phyloP scores from a whole-genome alignment of 2,329 filamentous ascomycete species.

The Lanzia echinophila region DNA sequence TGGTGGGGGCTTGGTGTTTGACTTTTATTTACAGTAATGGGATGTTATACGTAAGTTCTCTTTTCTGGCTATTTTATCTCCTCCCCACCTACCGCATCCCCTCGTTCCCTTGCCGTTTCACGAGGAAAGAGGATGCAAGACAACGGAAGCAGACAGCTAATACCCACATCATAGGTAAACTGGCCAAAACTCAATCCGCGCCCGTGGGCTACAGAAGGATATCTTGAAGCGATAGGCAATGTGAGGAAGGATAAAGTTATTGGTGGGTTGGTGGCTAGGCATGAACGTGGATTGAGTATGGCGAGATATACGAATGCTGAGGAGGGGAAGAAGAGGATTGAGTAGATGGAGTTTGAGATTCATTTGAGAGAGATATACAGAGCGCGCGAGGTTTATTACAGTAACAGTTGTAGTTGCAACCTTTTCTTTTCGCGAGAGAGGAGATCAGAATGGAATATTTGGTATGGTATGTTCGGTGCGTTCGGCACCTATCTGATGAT shows the following conservation, averaged over 20 bases:
- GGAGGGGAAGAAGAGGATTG: conserved; percentile 97
- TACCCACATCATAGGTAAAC: conserved; percentile 61
- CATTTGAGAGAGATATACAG: too few relatives aligned
- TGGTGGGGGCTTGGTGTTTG: conserved; percentile 62
- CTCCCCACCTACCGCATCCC: too few relatives aligned
- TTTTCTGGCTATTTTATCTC: neutral
- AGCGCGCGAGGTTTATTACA: too few relatives aligned
- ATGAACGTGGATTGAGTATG: conserved; percentile 79
- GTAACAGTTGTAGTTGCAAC: too few relatives aligned
- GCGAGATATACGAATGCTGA: conserved; percentile 78
- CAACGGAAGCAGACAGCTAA: neutral
- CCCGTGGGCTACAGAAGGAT: conserved; percentile 79
- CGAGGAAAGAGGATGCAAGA: too few relatives aligned
- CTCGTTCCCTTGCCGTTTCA: too few relatives aligned
- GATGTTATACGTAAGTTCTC: conserved; percentile 79
- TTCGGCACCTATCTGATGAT: too few relatives aligned
- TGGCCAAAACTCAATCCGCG: conserved; percentile 96
- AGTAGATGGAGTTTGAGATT: too few relatives aligned
- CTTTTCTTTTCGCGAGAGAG: too few relatives aligned
- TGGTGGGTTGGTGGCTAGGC: conserved; percentile 64
- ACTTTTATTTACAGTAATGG: conserved; percentile 79
- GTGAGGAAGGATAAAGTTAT: conserved; percentile 78
- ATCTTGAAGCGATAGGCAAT: conserved; percentile 76
- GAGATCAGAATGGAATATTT: too few relatives aligned
- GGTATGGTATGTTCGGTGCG: too few relatives aligned